These are phyloP conservation scores for Rhinocladiella mackenziei DNA, from an alignment of 2,329 filamentous ascomycete species.

Conservation along the genomic window DNA sequence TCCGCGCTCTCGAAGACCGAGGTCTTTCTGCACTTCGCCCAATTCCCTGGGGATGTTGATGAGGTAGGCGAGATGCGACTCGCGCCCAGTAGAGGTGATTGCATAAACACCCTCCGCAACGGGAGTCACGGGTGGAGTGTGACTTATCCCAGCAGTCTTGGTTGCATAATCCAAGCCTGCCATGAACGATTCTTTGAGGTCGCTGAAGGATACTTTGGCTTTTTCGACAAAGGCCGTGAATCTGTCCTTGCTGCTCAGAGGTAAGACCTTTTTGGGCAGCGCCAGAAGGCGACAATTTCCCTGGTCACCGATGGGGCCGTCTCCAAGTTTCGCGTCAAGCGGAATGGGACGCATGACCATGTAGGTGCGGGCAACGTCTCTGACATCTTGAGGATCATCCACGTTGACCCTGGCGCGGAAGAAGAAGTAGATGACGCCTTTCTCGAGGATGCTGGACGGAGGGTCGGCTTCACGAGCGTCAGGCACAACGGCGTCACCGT, in stretches of 20 bases:
- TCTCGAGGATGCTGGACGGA: constrained; percentile 69
- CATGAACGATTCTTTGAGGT: constrained; percentile 71
- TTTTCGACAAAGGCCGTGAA: constrained; percentile 86
- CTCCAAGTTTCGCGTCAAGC: constrained; percentile 62
- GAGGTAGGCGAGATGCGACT: constrained; percentile 75
- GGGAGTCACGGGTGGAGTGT: constrained; percentile 65
- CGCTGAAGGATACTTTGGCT: constrained; percentile 58
- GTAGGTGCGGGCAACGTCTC: constrained; percentile 73
- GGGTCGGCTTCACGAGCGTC: constrained; percentile 49
- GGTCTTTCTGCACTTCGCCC: constrained; percentile 67
- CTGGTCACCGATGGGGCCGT: constrained; percentile 53
- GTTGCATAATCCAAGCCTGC: constrained; percentile 66
- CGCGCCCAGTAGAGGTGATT: constrained; percentile 66
- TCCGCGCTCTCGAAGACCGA: constrained; percentile 67
- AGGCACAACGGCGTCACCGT: constrained; percentile 46
- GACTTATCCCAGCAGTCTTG: constrained; percentile 67
- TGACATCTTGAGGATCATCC: constrained; percentile 63
- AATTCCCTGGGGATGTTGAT: constrained; percentile 68
- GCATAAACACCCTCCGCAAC: constrained; percentile 85
- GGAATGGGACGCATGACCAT: constrained; percentile 73
- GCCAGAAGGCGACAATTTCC: constrained; percentile 68
- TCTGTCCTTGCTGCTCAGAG: constrained; percentile 61
- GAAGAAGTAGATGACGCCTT: constrained; percentile 90
- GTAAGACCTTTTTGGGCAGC: constrained; percentile 80
- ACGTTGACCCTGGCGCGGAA: constrained; percentile 71